phyloP scores from a whole-genome alignment of 73 alveolate species.

The Paraurostyla sp. region DNA sequence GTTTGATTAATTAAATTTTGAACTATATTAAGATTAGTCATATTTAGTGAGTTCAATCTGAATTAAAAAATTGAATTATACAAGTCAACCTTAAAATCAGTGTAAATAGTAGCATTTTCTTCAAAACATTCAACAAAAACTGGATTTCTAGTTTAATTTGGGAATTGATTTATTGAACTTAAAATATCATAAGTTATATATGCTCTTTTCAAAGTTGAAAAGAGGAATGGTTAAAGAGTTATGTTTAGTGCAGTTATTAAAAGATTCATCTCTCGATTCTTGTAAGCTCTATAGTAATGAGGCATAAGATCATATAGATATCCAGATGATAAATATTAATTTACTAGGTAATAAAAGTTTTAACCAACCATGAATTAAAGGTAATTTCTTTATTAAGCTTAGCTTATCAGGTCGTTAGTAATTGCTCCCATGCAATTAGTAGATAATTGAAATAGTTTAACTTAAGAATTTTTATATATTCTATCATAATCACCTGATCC shows the following conservation, averaged over 20 bases:
- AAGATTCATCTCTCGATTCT: background rate
- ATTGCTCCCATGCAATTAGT: too few relatives aligned
- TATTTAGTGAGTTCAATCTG: background rate
- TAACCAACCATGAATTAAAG: background rate
- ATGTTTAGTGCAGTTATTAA: background rate
- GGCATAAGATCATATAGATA: background rate
- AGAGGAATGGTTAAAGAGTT: background rate
- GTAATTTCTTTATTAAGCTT: background rate
- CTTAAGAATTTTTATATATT: too few relatives aligned
- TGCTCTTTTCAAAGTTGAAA: background rate
- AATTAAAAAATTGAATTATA: too few relatives aligned
- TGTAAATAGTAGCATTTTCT: too few relatives aligned
- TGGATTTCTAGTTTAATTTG: too few relatives aligned
- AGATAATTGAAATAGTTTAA: too few relatives aligned
- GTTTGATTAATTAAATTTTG: background rate
- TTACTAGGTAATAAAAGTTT: background rate
- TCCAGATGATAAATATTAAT: background rate
- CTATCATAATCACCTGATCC: too few relatives aligned
- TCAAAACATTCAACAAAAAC: too few relatives aligned
- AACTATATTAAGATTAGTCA: background rate
- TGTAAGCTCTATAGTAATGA: background rate
- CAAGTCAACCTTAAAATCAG: too few relatives aligned
- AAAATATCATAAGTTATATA: too few relatives aligned
- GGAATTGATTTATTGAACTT: too few relatives aligned
- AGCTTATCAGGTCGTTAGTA: too few relatives aligned